phyloP scores from a whole-genome alignment of 305 asterid genomes.

The Fraxinus floribunda region DNA sequence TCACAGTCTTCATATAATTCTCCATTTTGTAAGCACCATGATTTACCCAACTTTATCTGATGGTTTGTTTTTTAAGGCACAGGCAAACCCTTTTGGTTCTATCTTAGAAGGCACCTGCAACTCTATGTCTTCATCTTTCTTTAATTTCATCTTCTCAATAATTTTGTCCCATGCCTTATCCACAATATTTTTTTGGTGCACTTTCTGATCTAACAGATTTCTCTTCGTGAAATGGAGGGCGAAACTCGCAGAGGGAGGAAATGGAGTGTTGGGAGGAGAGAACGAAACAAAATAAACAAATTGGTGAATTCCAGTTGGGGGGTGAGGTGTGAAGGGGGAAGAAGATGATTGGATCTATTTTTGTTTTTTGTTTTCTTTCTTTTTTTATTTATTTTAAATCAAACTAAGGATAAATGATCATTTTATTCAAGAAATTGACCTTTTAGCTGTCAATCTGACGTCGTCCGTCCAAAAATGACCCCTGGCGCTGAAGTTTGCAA shows the following conservation, averaged over 20 bases:
- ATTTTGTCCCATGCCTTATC: not conserved
- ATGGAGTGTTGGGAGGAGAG: not conserved
- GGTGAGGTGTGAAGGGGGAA: not conserved
- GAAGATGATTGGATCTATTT: not conserved
- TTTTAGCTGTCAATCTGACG: not conserved
- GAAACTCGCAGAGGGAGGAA: not conserved
- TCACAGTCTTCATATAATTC: not conserved
- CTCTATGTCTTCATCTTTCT: not conserved
- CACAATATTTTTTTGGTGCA: not conserved
- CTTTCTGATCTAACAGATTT: not conserved
- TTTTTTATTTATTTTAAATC: no score
- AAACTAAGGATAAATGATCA: not conserved
- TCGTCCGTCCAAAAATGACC: not conserved
- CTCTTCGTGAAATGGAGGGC: not conserved
- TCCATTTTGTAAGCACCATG: not conserved
- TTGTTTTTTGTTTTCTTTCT: no score
- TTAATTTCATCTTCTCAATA: not conserved
- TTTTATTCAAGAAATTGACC: not conserved
- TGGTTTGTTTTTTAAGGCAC: not conserved
- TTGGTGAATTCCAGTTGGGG: not conserved
- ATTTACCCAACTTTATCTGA: not conserved
- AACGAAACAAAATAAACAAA: not conserved
- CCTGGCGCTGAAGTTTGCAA: not conserved
- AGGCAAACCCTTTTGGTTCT: not conserved
- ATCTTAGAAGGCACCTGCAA: not conserved